These are phyloP conservation scores for Paratinospora sagittata DNA, from an alignment of 164 flowering plant species.

Conservation along the genomic window DNA sequence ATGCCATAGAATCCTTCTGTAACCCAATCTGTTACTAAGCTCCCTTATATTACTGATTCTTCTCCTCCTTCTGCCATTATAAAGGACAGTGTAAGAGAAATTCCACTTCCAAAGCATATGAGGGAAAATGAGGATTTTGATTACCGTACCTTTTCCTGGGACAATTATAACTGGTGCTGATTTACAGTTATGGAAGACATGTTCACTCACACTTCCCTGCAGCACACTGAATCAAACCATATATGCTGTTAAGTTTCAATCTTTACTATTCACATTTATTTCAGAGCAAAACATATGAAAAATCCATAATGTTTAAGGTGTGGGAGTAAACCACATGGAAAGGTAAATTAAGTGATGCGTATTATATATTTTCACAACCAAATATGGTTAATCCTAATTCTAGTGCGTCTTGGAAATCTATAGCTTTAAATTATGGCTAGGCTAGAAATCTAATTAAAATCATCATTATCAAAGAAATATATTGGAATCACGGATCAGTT, in stretches of 20 bases:
- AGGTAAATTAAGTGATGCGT: too few relatives aligned
- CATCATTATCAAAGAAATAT: not conserved
- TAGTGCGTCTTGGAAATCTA: too few relatives aligned
- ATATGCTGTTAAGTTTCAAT: not conserved
- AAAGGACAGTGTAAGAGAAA: not conserved
- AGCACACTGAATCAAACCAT: conserved; percentile 45
- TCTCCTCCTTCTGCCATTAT: conserved; percentile 42
- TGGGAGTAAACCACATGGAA: too few relatives aligned
- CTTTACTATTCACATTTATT: not conserved
- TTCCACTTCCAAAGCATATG: not conserved
- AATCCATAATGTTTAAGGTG: too few relatives aligned
- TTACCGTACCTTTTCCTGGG: conserved; percentile 66
- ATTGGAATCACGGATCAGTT: too few relatives aligned
- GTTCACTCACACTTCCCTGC: conserved; percentile 82
- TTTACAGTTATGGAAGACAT: conserved; percentile 83
- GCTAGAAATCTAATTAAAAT: not conserved
- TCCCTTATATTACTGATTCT: conserved; percentile 27
- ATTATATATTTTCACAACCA: too few relatives aligned
- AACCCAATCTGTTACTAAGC: not conserved
- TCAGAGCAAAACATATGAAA: too few relatives aligned
- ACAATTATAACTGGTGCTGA: conserved; percentile 74
- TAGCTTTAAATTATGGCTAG: too few relatives aligned
- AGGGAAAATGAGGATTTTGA: not conserved
- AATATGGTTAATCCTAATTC: too few relatives aligned
- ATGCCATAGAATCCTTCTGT: not conserved